Evolutionary conservation across 2,329 filamentous ascomycete genomes (phyloP).

Genomic region (Magnaporthiopsis rhizophila): DNA sequence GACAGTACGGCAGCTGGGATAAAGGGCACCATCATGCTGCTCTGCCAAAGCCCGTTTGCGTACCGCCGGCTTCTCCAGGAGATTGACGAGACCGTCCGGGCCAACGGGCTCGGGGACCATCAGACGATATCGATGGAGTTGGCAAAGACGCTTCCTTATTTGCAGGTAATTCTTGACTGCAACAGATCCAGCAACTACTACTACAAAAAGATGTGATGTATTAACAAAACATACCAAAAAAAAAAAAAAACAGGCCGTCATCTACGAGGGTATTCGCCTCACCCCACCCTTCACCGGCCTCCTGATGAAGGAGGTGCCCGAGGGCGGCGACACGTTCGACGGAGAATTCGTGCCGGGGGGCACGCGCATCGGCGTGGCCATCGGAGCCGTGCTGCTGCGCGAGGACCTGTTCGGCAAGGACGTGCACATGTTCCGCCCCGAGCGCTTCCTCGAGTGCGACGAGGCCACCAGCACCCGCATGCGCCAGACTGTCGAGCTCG

Average conservation of each 20-base stretch:
- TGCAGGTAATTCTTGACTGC: conserved; percentile 11
- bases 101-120: conserved; percentile 17
- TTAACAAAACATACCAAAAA: neutral
- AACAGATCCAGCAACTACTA: too few relatives aligned
- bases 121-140: conserved; percentile 19
- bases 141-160: conserved; percentile 20
- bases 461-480: conserved; percentile 26
- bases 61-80: conserved; percentile 36
- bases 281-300: conserved; percentile 14
- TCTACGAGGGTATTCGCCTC: conserved; percentile 18
- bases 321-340: conserved; percentile 20
- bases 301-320: conserved; percentile 15
- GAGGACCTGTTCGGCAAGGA: conserved; percentile 28
- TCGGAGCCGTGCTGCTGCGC: conserved; percentile 20
- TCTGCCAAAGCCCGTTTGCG: conserved; percentile 36
- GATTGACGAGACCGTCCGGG: conserved; percentile 29
- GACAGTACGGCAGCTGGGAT: conserved; percentile 46
- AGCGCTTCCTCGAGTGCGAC: conserved; percentile 33
- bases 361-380: conserved; percentile 16
- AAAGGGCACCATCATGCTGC: conserved; percentile 38
- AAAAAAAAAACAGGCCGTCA: conserved; percentile 12
- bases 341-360: conserved; percentile 23
- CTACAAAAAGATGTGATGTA: too few relatives aligned
- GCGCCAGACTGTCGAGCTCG: conserved; percentile 28
- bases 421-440: conserved; percentile 34